Conservation (phyloP, 2,329 filamentous ascomycete genomes). For the Fonsecaea monophora region DNA sequence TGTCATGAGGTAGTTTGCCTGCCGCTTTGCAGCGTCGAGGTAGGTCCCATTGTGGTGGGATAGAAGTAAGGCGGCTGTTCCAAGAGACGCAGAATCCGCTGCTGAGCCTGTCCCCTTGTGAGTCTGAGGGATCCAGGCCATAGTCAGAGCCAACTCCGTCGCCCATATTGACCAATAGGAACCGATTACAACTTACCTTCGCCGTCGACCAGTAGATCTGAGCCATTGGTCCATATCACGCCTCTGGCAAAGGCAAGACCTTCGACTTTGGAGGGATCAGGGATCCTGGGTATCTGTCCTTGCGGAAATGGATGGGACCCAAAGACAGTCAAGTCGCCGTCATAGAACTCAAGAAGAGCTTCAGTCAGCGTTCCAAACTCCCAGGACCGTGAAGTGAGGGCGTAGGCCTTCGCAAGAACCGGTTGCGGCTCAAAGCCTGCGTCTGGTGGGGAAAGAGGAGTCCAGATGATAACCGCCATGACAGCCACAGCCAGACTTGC, state of each 20-base stretch:
- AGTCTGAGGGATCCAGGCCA: neutral
- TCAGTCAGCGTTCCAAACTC: conserved; percentile 32
- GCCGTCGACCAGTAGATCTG: conserved; percentile 16
- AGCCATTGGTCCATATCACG: conserved; percentile 15
- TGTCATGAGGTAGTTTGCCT: conserved; percentile 51
- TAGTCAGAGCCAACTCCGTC: neutral
- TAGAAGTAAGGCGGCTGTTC: conserved; percentile 54
- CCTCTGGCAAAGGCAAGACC: conserved; percentile 15
- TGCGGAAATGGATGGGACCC: conserved; percentile 19
- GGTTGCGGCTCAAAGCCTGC: conserved; percentile 7
- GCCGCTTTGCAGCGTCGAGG: conserved; percentile 49
- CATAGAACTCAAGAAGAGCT: conserved; percentile 35
- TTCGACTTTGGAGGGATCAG: conserved; percentile 6
- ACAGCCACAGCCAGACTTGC: conserved; percentile 4
- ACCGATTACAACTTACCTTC: conserved; percentile 13
- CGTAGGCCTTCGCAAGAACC: conserved; percentile 11
- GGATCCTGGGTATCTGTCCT: conserved; percentile 12
- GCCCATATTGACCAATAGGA: neutral
- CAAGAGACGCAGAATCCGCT: conserved; percentile 54
- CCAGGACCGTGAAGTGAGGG: conserved; percentile 21
- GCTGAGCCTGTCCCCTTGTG: conserved; percentile 21
- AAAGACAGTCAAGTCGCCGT: conserved; percentile 32
- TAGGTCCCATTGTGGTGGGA: conserved; percentile 47
- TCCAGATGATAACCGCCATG: neutral
- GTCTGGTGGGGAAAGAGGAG: conserved; percentile 1